Conservation (phyloP, 2,329 filamentous ascomycete species). For the Beauveria caledonica region DNA sequence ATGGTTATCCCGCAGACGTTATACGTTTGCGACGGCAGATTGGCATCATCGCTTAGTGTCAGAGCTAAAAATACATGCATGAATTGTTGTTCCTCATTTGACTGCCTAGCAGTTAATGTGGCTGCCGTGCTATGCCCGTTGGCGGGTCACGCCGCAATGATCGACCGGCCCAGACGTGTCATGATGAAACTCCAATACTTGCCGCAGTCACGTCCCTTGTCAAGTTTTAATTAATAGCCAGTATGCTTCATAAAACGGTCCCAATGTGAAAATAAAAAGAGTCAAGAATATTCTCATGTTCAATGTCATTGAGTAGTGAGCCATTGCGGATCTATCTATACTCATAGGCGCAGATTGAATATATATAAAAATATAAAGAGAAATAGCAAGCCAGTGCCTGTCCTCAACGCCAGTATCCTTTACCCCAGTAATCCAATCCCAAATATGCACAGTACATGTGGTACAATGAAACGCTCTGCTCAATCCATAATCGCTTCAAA, state of each 20-base stretch:
- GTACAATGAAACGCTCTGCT: slow-evolving; percentile 10
- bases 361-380: neutral
- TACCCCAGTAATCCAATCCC: slow-evolving; percentile 6
- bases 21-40: neutral
- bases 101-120: neutral
- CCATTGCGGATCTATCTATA: slow-evolving; percentile 5
- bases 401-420: slow-evolving; percentile 7
- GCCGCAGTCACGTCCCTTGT: neutral
- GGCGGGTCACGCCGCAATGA: neutral
- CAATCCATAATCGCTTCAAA: slow-evolving; percentile 9
- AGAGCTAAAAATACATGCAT: neutral
- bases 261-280: too few species aligned
- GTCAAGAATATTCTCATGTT: neutral
- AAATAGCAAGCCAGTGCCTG: neutral
- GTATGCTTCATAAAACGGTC: neutral
- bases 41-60: neutral
- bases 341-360: neutral
- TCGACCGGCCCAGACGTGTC: neutral
- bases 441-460: slow-evolving; percentile 8
- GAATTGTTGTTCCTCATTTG: neutral
- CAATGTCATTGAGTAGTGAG: neutral
- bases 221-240: neutral
- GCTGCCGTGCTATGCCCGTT: neutral
- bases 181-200: neutral
- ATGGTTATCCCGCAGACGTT: too few species aligned